phyloP scores from a whole-genome alignment of 1,139 yeast species.

The Yamadazyma kanchanaburiensis region DNA sequence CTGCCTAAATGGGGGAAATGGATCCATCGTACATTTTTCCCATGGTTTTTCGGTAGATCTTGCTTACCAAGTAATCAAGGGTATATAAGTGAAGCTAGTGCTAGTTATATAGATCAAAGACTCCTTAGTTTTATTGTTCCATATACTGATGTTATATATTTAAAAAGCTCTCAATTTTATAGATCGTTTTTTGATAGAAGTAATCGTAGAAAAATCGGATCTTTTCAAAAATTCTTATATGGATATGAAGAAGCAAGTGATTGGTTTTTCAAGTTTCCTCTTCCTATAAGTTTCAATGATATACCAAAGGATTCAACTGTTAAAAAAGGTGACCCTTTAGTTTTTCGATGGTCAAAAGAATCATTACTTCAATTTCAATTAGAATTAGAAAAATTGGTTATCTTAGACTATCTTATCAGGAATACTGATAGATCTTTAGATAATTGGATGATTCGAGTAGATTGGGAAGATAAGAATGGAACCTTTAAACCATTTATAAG shows the following conservation, averaged over 20 bases:
- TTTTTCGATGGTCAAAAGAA: conserved; percentile 55
- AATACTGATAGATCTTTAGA: conserved; percentile 75
- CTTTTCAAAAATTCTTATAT: conserved; percentile 58
- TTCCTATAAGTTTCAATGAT: conserved; percentile 36
- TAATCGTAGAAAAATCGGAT: conserved; percentile 48
- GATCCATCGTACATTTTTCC: conserved; percentile 72
- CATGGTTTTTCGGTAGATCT: conserved; percentile 74
- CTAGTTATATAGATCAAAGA: conserved; percentile 60
- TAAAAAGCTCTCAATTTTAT: conserved; percentile 55
- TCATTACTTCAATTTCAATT: conserved; percentile 51
- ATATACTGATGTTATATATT: conserved; percentile 54
- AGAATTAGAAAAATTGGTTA: conserved; percentile 67
- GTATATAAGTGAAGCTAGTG: conserved; percentile 71
- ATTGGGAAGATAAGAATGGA: conserved; percentile 34
- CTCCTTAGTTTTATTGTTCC: conserved; percentile 63
- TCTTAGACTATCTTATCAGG: conserved; percentile 68
- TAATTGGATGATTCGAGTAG: conserved; percentile 72
- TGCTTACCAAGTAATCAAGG: conserved; percentile 74
- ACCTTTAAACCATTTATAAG: conserved; percentile 38
- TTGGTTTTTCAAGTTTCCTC: conserved; percentile 54
- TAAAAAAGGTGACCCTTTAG: conserved; percentile 12
- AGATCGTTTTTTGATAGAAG: conserved; percentile 49
- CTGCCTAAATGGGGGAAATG: conserved; percentile 82
- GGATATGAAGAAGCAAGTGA: conserved; percentile 62
- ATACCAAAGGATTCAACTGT: conserved; percentile 22